These are phyloP conservation scores for Phytophthora constricta DNA, from an alignment of 352 stramenopile genomes.

Conservation along the genomic window DNA sequence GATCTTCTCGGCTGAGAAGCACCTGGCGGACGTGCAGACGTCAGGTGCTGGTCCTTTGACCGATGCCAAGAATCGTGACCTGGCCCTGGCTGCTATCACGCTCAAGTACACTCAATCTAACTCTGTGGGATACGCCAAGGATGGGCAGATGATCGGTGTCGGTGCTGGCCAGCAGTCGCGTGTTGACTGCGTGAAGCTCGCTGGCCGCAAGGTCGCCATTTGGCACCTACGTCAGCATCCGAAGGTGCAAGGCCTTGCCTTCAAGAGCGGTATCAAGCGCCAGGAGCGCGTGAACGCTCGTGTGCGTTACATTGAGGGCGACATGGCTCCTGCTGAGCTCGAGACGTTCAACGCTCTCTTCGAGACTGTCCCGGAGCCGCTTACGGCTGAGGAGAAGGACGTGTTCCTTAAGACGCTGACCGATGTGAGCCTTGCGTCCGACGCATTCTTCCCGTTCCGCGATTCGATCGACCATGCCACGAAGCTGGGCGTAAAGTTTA, in stretches of 20 bases:
- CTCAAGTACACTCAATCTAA: conserved; percentile 99
- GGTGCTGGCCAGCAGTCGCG: conserved; percentile 98
- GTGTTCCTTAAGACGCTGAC: conserved; percentile 92
- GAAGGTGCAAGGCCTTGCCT: conserved; percentile 94
- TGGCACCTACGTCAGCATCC: conserved; percentile 99
- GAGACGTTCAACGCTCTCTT: conserved; percentile 96
- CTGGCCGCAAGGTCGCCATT: conserved; percentile 96
- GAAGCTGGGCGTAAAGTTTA: conserved; percentile 96
- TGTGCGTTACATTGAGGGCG: conserved; percentile 99
- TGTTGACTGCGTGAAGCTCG: conserved; percentile 99
- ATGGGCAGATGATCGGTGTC: conserved; percentile 99
- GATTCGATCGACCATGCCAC: conserved; percentile 98
- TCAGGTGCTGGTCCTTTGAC: conserved; percentile 85
- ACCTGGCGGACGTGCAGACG: conserved; percentile 95
- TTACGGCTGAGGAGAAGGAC: conserved; percentile 96
- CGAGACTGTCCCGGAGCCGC: conserved; percentile 90
- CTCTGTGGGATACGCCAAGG: conserved; percentile 98
- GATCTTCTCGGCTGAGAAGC: conserved; percentile 90
- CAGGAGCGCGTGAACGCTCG: conserved; percentile 99
- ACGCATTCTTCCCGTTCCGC: conserved; percentile 99
- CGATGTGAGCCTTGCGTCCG: conserved; percentile 96
- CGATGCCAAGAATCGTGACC: conserved; percentile 95
- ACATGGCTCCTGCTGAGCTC: conserved; percentile 97
- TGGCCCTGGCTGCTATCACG: conserved; percentile 99
- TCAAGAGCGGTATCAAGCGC: conserved; percentile 98